Conservation (phyloP, 1,284 basidiomycete species). For the Ceratobasidium sp. region DNA sequence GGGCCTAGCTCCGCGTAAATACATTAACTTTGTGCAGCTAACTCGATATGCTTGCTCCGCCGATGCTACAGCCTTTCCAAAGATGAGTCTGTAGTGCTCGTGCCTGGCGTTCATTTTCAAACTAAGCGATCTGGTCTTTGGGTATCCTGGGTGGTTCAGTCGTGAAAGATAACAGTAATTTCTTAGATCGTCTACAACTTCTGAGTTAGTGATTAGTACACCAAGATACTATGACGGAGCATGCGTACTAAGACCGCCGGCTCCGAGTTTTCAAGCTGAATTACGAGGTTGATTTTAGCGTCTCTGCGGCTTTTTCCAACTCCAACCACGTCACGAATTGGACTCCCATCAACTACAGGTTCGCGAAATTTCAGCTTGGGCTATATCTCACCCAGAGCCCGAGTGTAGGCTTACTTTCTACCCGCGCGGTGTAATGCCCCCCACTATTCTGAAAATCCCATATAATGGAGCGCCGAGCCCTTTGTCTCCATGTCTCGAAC, state of each 20-base stretch:
- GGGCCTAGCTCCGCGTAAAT: no score
- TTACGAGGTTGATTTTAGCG: slow-evolving; percentile 14
- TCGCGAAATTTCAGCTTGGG: not conserved
- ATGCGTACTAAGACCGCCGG: not conserved
- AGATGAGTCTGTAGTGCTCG: no score
- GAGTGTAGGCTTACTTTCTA: slow-evolving; percentile 4
- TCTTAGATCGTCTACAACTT: not conserved
- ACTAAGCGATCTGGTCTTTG: no score
- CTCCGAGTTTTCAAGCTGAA: slow-evolving; percentile 7
- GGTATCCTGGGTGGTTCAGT: no score
- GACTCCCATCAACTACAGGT: slow-evolving; percentile 2
- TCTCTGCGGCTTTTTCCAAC: slow-evolving; percentile 1
- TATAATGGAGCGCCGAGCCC: not conserved
- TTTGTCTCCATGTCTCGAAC: slow-evolving; percentile 38
- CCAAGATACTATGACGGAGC: not conserved
- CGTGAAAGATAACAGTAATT: not conserved
- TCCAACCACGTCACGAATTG: not conserved
- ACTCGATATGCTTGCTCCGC: no score
- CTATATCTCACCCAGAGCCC: not conserved
- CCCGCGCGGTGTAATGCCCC: not conserved
- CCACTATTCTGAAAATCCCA: slow-evolving; percentile 16
- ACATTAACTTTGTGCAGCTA: no score
- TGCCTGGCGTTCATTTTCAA: no score
- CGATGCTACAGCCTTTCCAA: no score
- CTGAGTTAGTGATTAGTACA: not conserved